phyloP scores from a whole-genome alignment of 106 monocot species.

The Acorus gramineus region DNA sequence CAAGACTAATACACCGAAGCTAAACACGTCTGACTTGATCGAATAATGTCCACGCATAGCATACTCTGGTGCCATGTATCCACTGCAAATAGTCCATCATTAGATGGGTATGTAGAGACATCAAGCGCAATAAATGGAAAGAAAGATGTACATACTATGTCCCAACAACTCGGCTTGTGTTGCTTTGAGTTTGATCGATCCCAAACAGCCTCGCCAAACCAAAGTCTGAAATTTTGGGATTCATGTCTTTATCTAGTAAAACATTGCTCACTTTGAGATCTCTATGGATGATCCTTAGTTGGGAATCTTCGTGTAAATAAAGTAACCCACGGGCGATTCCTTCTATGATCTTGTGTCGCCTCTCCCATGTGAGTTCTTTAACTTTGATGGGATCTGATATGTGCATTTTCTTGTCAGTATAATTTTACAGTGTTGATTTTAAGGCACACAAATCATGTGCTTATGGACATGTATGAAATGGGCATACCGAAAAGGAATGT shows the following conservation, averaged over 20 bases:
- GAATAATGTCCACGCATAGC: background rate
- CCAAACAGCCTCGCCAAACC: slow-evolving; percentile 11
- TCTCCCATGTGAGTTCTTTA: background rate
- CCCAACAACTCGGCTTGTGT: slow-evolving; percentile 12
- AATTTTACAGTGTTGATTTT: background rate
- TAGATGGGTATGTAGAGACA: too few species aligned
- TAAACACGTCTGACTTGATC: background rate
- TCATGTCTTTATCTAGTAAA: slow-evolving; percentile 12
- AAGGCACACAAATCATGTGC: background rate
- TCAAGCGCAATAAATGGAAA: too few species aligned
- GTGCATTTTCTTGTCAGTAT: background rate
- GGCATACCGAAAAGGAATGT: background rate
- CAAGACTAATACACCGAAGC: slow-evolving; percentile 8
- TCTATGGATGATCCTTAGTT: slow-evolving; percentile 14
- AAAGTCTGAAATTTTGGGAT: slow-evolving; percentile 21
- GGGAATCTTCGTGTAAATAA: slow-evolving; percentile 17
- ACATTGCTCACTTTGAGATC: slow-evolving; percentile 19
- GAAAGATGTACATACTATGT: slow-evolving; percentile 6
- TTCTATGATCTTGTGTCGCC: background rate
- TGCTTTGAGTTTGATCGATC: background rate
- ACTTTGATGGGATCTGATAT: background rate
- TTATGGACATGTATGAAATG: background rate
- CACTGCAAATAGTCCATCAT: background rate
- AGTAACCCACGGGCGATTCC: slow-evolving; percentile 10
- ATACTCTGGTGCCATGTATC: slow-evolving; percentile 1